Base-by-base conservation (phyloP, 208 protist species). In the Wallacemonas sp. region DNA sequence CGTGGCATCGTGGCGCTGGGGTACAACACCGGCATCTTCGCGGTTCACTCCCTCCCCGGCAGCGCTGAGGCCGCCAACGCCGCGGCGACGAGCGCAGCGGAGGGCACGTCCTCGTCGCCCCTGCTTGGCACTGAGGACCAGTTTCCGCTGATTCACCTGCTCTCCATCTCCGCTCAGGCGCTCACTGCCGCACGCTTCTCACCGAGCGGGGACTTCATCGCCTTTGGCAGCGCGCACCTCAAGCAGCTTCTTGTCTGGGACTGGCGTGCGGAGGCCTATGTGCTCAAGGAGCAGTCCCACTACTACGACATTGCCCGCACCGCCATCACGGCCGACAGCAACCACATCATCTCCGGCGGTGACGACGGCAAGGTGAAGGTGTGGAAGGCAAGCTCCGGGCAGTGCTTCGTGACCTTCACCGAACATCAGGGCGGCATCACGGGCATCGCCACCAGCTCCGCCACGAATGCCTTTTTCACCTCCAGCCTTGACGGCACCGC, bases 191-290 rank as follows among this genome's bases (percentile, higher is more conserved):
- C 89, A n/a, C 61, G 62, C 55, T 93, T 96, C 68, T 91, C 76
- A 22, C 80, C 83, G 12, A 90, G 34, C 63, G 94, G 91, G 2
- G 84, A 93, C 63, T 91, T 83, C 68, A 68, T 98, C 37, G 92
- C 91, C 19, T 94, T 98, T 71, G 92, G 91, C 39, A 89, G 79
- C 54, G 81, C 81, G 6, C 84, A 95, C 64, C 76, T 95, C 27
- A 91, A 93, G 76, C 91, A 97, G 81, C 68, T 98, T 8, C 76
- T 97, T 29, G 92, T 98, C n/a, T 98, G 93, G 92, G 92, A 98
- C 70, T 98, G 95, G 95, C 85, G 83, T 44, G 85, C 86, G 10
- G 92, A 97, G 82, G 70, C 92, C 6, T 96, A 97, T 73, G 87
- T 97, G 15, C 63, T 98, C 15, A 97, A 96, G 76, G 92, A 97